A percentile compares a stretch with the other conserved stretches of the same genome.
phyloP scores from a whole-genome alignment of 1,139 yeast genomes.

The Yamadazyma mexicana region DNA sequence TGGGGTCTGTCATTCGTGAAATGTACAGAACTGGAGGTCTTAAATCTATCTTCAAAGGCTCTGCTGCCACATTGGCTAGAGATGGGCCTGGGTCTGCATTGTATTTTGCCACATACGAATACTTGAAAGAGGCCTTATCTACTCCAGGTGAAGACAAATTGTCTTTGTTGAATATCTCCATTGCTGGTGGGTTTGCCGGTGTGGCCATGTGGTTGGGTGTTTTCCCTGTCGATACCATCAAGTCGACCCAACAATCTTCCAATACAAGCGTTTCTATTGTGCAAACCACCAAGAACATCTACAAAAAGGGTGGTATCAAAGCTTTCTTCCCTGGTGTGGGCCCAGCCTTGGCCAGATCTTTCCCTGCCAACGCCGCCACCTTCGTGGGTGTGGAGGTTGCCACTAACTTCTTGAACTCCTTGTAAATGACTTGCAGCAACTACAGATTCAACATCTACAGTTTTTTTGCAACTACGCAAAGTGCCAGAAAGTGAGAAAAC shows the following conservation, averaged over 20 bases:
- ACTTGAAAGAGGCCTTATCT: constrained; percentile 64
- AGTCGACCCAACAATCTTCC: constrained; percentile 79
- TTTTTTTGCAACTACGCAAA: no score
- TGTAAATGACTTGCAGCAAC: not conserved
- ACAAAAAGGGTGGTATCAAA: constrained; percentile 73
- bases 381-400: constrained; percentile 94
- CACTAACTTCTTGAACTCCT: constrained; percentile 59
- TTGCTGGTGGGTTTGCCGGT: constrained; percentile 96
- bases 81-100: constrained; percentile 99
- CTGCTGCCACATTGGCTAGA: constrained; percentile 88
- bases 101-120: constrained; percentile 93
- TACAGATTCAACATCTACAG: no score
- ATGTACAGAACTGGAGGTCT: constrained; percentile 83
- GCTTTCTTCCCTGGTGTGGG: constrained; percentile 98
- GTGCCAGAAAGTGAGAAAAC: no score
- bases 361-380: constrained; percentile 98
- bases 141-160: constrained; percentile 54
- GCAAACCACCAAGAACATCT: constrained; percentile 65
- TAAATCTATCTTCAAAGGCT: constrained; percentile 84
- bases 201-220: constrained; percentile 96
- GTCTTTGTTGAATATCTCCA: constrained; percentile 71
- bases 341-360: constrained; percentile 89
- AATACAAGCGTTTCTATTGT: constrained; percentile 57
- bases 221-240: constrained; percentile 95
- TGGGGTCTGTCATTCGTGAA: constrained; percentile 64